These are phyloP conservation scores for Trifolium subterraneum DNA, from an alignment of 306 rosid species.

Conservation along the genomic window DNA sequence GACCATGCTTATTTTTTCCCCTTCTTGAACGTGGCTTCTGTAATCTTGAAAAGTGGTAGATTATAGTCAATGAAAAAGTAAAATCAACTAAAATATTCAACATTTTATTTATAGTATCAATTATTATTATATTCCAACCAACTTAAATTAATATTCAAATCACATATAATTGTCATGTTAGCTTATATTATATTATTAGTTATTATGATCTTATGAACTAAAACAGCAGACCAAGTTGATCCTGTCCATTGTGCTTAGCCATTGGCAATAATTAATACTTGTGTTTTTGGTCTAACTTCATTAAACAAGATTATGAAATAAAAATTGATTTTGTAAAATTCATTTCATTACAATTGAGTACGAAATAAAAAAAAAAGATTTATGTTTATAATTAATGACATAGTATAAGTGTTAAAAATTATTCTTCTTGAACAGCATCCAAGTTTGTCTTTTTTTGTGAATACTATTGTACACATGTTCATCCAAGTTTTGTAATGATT, in stretches of 20 bases:
- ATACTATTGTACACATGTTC: neutral
- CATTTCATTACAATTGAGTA: neutral
- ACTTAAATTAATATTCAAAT: neutral
- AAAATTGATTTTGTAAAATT: neutral
- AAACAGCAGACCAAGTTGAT: conserved; percentile 7
- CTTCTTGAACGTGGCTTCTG: neutral
- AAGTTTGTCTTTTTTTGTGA: neutral
- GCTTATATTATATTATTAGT: neutral
- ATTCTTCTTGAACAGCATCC: neutral
- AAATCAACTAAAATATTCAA: conserved; percentile 7
- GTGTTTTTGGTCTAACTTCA: neutral
- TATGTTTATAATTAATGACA: no score
- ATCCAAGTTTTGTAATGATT: neutral
- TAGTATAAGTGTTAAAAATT: neutral
- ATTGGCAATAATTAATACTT: neutral
- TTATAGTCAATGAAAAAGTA: neutral
- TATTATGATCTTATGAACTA: neutral
- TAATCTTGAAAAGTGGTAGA: neutral
- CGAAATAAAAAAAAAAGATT: neutral
- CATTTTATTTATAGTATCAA: conserved; percentile 3
- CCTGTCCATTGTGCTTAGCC: conserved; percentile 14
- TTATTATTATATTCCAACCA: neutral
- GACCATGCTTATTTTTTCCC: neutral
- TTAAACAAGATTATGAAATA: neutral
- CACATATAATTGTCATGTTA: neutral